Percentiles rank a stretch among this genome's conserved stretches.
Evolutionary conservation across 495 filamentous ascomycete species (phyloP).

Genomic region (Apiosordaria backusii): DNA sequence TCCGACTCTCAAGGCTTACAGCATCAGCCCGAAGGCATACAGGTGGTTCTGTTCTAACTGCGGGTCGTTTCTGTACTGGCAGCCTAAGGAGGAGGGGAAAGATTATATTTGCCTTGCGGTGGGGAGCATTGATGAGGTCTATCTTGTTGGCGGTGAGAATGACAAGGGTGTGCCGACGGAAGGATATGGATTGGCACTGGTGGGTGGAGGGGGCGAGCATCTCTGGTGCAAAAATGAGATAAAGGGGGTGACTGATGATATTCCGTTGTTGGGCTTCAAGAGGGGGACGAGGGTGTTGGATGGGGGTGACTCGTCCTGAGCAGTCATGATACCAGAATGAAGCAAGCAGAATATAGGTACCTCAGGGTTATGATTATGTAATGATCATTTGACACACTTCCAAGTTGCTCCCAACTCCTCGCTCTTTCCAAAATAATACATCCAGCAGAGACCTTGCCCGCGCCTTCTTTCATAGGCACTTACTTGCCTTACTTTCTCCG

Average conservation of each 20-base stretch:
- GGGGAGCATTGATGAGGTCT: slow-evolving; percentile 36
- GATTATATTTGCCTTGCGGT: slow-evolving; percentile 27
- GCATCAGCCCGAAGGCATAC: slow-evolving; percentile 28
- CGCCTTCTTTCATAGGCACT: too few relatives aligned
- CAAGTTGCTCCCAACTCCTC: too few relatives aligned
- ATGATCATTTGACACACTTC: too few relatives aligned
- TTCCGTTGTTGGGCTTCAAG: slow-evolving; percentile 15
- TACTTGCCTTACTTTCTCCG: too few relatives aligned
- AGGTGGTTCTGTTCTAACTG: slow-evolving; percentile 39
- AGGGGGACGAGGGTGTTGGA: slow-evolving; percentile 10
- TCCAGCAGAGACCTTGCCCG: too few relatives aligned
- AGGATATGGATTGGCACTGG: slow-evolving; percentile 35
- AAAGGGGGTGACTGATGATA: slow-evolving; percentile 35
- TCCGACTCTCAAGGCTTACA: slow-evolving; percentile 29
- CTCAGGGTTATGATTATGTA: too few relatives aligned
- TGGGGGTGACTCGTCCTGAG: too few relatives aligned
- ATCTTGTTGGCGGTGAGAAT: slow-evolving; percentile 35
- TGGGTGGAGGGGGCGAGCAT: slow-evolving; percentile 22
- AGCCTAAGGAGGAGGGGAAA: slow-evolving; percentile 7
- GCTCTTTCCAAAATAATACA: too few relatives aligned
- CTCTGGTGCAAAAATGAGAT: slow-evolving; percentile 38
- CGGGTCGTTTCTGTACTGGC: slow-evolving; percentile 39
- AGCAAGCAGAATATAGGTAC: too few relatives aligned
- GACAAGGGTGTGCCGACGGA: slow-evolving; percentile 24
- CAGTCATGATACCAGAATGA: too few relatives aligned